These are phyloP conservation scores for Discostella stelligera DNA, from an alignment of 352 stramenopile species.

Conservation along the genomic window DNA sequence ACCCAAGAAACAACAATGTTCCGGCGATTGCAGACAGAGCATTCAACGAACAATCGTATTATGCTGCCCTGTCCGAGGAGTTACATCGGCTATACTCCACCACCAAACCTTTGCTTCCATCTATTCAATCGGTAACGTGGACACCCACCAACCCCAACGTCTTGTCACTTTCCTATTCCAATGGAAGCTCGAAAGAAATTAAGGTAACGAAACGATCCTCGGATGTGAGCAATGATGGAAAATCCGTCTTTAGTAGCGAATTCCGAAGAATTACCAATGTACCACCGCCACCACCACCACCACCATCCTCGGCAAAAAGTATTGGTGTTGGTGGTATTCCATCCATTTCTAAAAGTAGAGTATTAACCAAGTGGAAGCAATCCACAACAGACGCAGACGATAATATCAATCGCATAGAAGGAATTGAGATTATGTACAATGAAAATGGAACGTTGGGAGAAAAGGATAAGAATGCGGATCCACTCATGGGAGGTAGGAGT, in stretches of 20 bases:
- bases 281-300: conserved; percentile 6
- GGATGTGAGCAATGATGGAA: conserved; percentile 30
- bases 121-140: conserved; percentile 56
- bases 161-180: conserved; percentile 46
- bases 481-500: conserved; percentile 4
- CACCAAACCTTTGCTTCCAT: conserved; percentile 16
- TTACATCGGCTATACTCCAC: conserved; percentile 20
- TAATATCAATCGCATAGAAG: conserved; percentile 50
- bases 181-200: conserved; percentile 70
- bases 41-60: conserved; percentile 65
- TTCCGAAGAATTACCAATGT: conserved; percentile 62
- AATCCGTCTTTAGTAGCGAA: conserved; percentile 59
- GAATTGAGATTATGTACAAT: conserved; percentile 73
- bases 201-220: conserved; percentile 74
- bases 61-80: conserved; percentile 25
- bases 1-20: conserved; percentile 35
- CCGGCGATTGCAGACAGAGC: conserved; percentile 63
- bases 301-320: neutral
- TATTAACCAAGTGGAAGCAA: conserved; percentile 73
- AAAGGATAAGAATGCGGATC: conserved; percentile 14
- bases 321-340: conserved; percentile 49
- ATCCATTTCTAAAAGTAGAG: conserved; percentile 54
- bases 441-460: conserved; percentile 44
- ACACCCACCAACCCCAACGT: conserved; percentile 68
- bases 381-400: neutral